phyloP scores from a whole-genome alignment of 2,329 filamentous ascomycete genomes.

The Kalmusia sp. region DNA sequence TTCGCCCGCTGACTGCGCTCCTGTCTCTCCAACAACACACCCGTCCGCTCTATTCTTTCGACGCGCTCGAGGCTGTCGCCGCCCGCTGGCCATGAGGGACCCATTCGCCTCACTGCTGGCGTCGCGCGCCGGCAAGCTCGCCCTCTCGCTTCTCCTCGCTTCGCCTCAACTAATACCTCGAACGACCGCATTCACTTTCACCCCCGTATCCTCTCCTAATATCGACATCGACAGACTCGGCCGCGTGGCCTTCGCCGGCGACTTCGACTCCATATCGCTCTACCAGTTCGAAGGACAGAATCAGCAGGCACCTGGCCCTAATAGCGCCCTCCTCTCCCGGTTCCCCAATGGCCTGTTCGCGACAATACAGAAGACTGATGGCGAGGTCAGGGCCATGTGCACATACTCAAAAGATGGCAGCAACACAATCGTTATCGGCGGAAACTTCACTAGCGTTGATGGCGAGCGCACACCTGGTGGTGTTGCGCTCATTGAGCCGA shows the following conservation, averaged over 20 bases:
- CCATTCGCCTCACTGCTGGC: conserved; percentile 45
- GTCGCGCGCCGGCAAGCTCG: conserved; percentile 46
- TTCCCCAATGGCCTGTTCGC: conserved; percentile 87
- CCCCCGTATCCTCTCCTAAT: conserved; percentile 69
- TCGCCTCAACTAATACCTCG: conserved; percentile 24
- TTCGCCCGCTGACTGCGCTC: conserved; percentile 20
- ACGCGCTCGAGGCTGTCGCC: conserved; percentile 27
- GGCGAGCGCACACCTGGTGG: conserved; percentile 76
- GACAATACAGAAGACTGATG: conserved; percentile 77
- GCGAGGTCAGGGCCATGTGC: conserved; percentile 88
- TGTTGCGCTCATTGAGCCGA: conserved; percentile 80
- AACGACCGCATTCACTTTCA: conserved; percentile 58
- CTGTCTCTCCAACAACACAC: conserved; percentile 8
- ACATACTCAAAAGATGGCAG: conserved; percentile 73
- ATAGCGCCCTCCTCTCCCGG: conserved; percentile 81
- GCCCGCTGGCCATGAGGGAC: conserved; percentile 44
- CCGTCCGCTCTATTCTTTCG: conserved; percentile 27
- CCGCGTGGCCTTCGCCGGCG: conserved; percentile 82
- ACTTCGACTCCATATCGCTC: conserved; percentile 90
- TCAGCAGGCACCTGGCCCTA: conserved; percentile 69
- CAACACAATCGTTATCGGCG: conserved; percentile 82
- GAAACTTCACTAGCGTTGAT: conserved; percentile 93
- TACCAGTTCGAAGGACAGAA: conserved; percentile 86
- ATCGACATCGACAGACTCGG: conserved; percentile 82
- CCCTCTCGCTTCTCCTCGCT: conserved; percentile 43